phyloP scores from a whole-genome alignment of 2,329 filamentous ascomycete species.

The Alternaria incomplexa region DNA sequence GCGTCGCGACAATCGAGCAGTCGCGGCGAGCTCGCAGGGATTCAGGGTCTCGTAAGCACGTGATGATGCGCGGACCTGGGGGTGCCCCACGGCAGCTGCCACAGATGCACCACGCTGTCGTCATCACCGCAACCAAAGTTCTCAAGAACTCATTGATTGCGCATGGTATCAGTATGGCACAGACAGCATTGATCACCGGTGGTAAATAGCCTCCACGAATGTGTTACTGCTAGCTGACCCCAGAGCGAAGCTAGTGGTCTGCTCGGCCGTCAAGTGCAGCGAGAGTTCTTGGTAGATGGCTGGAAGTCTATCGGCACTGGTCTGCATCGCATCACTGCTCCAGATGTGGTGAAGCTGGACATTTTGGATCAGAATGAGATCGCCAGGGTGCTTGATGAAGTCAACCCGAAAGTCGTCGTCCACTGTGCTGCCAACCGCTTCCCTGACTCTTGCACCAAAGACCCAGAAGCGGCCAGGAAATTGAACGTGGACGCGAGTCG shows the following conservation, averaged over 20 bases:
- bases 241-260: conserved; percentile 68
- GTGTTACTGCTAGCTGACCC: conserved; percentile 18
- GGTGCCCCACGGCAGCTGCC: neutral
- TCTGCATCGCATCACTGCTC: conserved; percentile 74
- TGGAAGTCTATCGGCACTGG: conserved; percentile 62
- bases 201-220: conserved; percentile 48
- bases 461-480: conserved; percentile 75
- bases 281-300: conserved; percentile 68
- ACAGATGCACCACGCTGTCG: neutral
- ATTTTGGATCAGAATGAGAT: conserved; percentile 56
- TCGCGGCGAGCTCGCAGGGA: conserved; percentile 15
- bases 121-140: neutral
- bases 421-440: conserved; percentile 92
- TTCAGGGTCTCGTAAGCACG: conserved; percentile 12
- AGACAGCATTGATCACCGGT: conserved; percentile 77
- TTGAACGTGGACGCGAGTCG: conserved; percentile 77
- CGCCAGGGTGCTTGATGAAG: conserved; percentile 56
- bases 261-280: conserved; percentile 78
- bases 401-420: conserved; percentile 74
- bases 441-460: conserved; percentile 81
- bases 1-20: conserved; percentile 19
- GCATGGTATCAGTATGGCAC: conserved; percentile 33
- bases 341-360: conserved; percentile 64
- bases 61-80: conserved; percentile 4
- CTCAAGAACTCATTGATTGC: too few species aligned